Conservation (phyloP, 257 asterid genomes). For the Nicotiana obtusifolia region DNA sequence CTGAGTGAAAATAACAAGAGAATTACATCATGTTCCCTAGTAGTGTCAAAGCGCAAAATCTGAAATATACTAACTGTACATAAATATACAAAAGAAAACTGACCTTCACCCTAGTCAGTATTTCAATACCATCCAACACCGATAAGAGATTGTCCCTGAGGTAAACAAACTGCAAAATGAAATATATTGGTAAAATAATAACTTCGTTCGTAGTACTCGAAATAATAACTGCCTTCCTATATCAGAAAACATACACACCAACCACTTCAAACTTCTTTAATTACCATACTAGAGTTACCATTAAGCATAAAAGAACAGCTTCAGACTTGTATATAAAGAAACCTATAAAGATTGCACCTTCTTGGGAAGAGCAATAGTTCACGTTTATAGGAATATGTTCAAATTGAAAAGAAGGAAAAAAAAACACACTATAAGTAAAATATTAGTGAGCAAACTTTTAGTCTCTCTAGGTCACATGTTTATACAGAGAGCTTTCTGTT, state of each 20-base stretch:
- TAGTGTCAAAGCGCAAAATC: not conserved
- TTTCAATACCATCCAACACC: constrained; percentile 88
- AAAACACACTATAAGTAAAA: too few relatives aligned
- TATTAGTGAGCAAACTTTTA: not conserved
- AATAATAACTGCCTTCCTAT: not conserved
- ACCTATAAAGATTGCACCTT: not conserved
- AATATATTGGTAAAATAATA: not conserved
- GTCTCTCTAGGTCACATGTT: not conserved
- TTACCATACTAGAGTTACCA: not conserved
- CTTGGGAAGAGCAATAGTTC: not conserved
- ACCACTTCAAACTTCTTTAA: too few relatives aligned
- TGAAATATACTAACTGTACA: not conserved
- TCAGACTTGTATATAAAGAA: not conserved
- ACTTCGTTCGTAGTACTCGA: not conserved
- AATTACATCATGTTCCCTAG: not conserved
- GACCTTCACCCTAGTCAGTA: constrained; percentile 89
- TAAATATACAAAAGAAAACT: constrained; percentile 11
- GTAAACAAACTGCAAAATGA: constrained; percentile 77
- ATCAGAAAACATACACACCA: not conserved
- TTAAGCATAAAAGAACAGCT: not conserved
- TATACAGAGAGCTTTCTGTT: too few relatives aligned
- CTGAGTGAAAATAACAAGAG: not conserved
- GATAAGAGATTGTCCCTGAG: constrained; percentile 95
- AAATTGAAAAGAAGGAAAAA: too few relatives aligned
- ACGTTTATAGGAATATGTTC: too few relatives aligned